phyloP scores from a whole-genome alignment of 2,329 filamentous ascomycete species.

The Pyricularia sp. region DNA sequence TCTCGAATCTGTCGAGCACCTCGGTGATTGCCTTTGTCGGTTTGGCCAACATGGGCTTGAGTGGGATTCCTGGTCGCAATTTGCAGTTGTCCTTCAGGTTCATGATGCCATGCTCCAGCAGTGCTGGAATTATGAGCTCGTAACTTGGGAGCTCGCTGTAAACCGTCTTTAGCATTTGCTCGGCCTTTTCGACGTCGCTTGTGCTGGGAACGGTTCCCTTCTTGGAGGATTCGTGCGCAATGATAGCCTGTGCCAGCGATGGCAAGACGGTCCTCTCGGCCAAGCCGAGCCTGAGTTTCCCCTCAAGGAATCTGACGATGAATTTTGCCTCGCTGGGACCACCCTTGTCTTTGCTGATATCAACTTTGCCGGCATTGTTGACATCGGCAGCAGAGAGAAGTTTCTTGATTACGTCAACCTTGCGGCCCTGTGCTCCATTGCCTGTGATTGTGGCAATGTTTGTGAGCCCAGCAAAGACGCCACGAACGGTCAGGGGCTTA shows the following conservation, averaged over 20 bases:
- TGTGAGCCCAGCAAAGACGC: conserved; percentile 82
- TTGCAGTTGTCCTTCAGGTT: conserved; percentile 79
- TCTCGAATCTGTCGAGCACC: conserved; percentile 91
- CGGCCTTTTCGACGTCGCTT: conserved; percentile 71
- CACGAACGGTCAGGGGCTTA: conserved; percentile 76
- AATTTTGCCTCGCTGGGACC: conserved; percentile 93
- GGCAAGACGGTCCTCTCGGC: conserved; percentile 90
- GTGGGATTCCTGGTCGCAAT: conserved; percentile 81
- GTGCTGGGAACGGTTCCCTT: conserved; percentile 64
- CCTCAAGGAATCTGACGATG: conserved; percentile 85
- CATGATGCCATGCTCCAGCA: conserved; percentile 78
- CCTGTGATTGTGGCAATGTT: conserved; percentile 80
- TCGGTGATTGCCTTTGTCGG: conserved; percentile 98
- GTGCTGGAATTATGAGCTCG: conserved; percentile 85
- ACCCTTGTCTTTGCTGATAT: conserved; percentile 87
- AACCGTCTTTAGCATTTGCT: conserved; percentile 78
- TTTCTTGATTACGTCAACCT: conserved; percentile 94
- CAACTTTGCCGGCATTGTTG: conserved; percentile 63
- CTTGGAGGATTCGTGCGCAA: conserved; percentile 69
- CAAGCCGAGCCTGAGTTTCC: conserved; percentile 83
- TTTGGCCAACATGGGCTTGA: conserved; percentile 98
- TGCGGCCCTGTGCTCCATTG: conserved; percentile 78
- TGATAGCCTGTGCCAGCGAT: conserved; percentile 79
- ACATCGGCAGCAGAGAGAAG: conserved; percentile 85
- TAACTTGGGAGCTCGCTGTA: conserved; percentile 94